A percentile compares a stretch with the other conserved stretches of the same genome.
Evolutionary conservation across 2,329 filamentous ascomycete species (phyloP).

Genomic region (Aureobasidium sp.): DNA sequence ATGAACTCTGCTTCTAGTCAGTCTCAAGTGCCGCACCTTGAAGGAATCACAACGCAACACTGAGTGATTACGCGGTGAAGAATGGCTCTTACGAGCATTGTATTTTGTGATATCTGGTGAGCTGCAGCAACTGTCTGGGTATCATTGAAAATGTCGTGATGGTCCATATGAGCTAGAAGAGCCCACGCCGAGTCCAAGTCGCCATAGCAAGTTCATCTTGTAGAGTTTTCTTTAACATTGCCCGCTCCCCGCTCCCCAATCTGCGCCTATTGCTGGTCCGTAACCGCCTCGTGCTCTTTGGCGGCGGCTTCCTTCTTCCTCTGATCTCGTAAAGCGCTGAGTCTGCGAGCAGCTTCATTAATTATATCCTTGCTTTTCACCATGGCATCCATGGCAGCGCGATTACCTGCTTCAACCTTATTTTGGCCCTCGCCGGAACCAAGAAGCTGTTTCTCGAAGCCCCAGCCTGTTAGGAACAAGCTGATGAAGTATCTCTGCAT

Average conservation of each 20-base stretch:
- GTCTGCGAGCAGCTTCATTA: slow-evolving; percentile 18
- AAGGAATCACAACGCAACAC: neutral
- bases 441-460: slow-evolving; percentile 55
- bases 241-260: neutral
- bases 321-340: neutral
- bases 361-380: slow-evolving; percentile 34
- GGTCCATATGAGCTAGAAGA: neutral
- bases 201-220: neutral
- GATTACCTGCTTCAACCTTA: slow-evolving; percentile 63
- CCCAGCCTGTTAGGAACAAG: slow-evolving; percentile 62
- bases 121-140: neutral
- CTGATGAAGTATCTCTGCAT: slow-evolving; percentile 51
- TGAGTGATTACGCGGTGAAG: neutral
- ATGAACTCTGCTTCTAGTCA: neutral
- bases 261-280: neutral
- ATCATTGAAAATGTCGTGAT: neutral
- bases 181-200: too few relatives aligned
- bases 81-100: neutral
- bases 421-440: slow-evolving; percentile 57
- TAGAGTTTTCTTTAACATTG: neutral
- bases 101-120: neutral
- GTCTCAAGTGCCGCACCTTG: neutral
- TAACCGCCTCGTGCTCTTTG: neutral
- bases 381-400: slow-evolving; percentile 58
- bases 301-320: slow-evolving; percentile 1